These are phyloP conservation scores for Trichosporon asahii DNA, from an alignment of 1,284 basidiomycete genomes.

Conservation along the genomic window DNA sequence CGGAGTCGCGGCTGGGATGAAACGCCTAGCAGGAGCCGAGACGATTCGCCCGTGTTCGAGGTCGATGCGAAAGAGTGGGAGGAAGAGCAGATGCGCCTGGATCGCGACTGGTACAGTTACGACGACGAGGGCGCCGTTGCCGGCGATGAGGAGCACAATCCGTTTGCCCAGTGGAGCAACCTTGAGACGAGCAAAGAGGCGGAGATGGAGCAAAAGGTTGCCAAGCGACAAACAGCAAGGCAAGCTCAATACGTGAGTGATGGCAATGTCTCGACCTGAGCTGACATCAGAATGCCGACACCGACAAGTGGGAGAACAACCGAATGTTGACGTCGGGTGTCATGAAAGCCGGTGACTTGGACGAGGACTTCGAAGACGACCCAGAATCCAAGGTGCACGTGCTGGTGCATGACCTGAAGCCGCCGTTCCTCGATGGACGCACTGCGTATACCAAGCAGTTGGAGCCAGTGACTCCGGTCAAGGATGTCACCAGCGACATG, in stretches of 20 bases:
- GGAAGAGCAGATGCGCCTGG: conserved; percentile 82
- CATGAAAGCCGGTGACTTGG: conserved; percentile 76
- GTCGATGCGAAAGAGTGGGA: conserved; percentile 77
- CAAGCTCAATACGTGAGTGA: conserved; percentile 85
- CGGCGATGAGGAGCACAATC: conserved; percentile 88
- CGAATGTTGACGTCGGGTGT: conserved; percentile 95
- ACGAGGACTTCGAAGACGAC: conserved; percentile 86
- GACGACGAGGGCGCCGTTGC: conserved; percentile 77
- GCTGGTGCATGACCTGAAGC: conserved; percentile 93
- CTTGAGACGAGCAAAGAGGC: conserved; percentile 67
- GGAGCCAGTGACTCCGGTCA: conserved; percentile 94
- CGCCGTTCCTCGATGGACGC: conserved; percentile 94
- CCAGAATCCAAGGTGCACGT: conserved; percentile 94
- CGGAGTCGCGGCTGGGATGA: conserved; percentile 66
- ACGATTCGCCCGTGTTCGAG: conserved; percentile 53
- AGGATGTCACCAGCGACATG: conserved; percentile 89
- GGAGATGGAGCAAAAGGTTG: conserved; percentile 73
- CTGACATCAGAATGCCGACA: conserved; percentile 77
- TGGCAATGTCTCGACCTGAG: neutral
- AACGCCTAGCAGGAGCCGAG: conserved; percentile 65
- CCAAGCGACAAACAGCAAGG: conserved; percentile 81
- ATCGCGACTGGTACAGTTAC: conserved; percentile 89
- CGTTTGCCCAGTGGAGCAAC: conserved; percentile 86
- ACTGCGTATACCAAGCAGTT: conserved; percentile 95
- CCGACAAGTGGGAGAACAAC: conserved; percentile 97